Evolutionary conservation across 352 stramenopile species (phyloP).

Genomic region (Phytopythium sindhum): DNA sequence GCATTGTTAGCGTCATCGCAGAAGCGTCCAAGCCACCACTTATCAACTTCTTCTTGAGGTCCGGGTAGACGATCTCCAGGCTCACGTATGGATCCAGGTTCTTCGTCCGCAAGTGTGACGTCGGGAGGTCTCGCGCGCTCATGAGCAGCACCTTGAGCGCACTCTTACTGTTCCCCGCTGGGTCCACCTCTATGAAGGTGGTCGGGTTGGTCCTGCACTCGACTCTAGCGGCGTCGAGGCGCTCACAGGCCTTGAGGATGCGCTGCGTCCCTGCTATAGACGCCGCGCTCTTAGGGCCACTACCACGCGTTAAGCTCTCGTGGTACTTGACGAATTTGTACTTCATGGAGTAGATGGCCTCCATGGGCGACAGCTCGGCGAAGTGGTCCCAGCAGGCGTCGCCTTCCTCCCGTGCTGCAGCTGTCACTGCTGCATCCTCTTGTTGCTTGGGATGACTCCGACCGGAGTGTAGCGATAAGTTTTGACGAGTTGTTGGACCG

Average conservation of each 20-base stretch:
- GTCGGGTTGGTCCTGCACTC: slow-evolving; percentile 46
- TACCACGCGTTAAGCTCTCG: slow-evolving; percentile 14
- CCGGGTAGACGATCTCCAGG: slow-evolving; percentile 61
- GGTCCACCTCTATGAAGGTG: slow-evolving; percentile 64
- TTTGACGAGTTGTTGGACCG: background rate
- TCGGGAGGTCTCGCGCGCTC: slow-evolving; percentile 52
- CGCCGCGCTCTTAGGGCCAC: slow-evolving; percentile 7
- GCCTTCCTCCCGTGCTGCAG: slow-evolving; percentile 10
- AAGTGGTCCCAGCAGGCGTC: slow-evolving; percentile 43
- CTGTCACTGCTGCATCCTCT: background rate
- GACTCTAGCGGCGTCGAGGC: slow-evolving; percentile 35
- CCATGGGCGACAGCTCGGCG: slow-evolving; percentile 43
- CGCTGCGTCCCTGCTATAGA: slow-evolving; percentile 32
- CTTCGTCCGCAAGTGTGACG: slow-evolving; percentile 59
- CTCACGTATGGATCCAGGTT: slow-evolving; percentile 69
- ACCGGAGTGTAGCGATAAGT: background rate
- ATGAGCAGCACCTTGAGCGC: slow-evolving; percentile 52
- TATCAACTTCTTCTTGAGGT: slow-evolving; percentile 11
- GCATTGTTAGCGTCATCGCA: slow-evolving; percentile 8
- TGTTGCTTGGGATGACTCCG: background rate
- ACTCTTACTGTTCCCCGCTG: slow-evolving; percentile 42
- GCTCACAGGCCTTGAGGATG: slow-evolving; percentile 57
- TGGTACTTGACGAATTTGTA: slow-evolving; percentile 40
- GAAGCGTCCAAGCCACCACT: background rate
- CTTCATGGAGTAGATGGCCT: slow-evolving; percentile 40